Percentiles rank a stretch among this genome's conserved stretches.
Evolutionary conservation across 1,284 basidiomycete genomes (phyloP).

Genomic region (Albatrellus sp.): DNA sequence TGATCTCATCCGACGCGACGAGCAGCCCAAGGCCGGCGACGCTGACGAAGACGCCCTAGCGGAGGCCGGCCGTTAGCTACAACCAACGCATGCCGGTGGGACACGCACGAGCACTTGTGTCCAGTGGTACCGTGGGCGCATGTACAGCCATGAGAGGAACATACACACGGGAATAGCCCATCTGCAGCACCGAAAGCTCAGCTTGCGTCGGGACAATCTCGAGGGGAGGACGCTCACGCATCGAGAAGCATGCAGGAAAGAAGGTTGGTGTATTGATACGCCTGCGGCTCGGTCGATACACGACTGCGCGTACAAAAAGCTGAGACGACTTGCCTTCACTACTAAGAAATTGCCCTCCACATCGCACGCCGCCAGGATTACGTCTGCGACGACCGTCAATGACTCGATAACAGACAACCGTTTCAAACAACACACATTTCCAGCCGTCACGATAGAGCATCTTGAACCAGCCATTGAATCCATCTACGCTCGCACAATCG

Average conservation of each 20-base stretch:
- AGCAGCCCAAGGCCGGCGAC: conserved; percentile 67
- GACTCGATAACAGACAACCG: background rate
- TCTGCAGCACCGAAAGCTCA: conserved; percentile 20
- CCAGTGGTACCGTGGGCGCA: conserved; percentile 72
- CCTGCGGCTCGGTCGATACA: conserved; percentile 23
- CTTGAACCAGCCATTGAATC: conserved; percentile 64
- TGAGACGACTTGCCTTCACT: conserved; percentile 38
- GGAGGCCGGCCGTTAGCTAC: background rate
- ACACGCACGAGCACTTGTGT: conserved; percentile 58
- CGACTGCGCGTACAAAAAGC: background rate
- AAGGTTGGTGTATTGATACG: conserved; percentile 77
- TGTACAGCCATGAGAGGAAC: conserved; percentile 71
- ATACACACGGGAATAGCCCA: conserved; percentile 84
- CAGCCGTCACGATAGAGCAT: conserved; percentile 67
- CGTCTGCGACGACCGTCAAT: conserved; percentile 30
- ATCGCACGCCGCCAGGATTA: conserved; percentile 66
- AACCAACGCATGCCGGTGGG: background rate
- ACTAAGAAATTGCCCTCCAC: conserved; percentile 81
- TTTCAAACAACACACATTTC: conserved; percentile 51
- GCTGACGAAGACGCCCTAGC: conserved; percentile 62
- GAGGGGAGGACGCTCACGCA: conserved; percentile 35
- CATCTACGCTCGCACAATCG: conserved; percentile 36
- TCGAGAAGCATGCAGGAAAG: conserved; percentile 81
- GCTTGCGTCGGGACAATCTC: background rate
- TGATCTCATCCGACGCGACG: conserved; percentile 59